Base-by-base conservation (phyloP, 2,329 filamentous ascomycete genomes). In the Beauveria varroae region DNA sequence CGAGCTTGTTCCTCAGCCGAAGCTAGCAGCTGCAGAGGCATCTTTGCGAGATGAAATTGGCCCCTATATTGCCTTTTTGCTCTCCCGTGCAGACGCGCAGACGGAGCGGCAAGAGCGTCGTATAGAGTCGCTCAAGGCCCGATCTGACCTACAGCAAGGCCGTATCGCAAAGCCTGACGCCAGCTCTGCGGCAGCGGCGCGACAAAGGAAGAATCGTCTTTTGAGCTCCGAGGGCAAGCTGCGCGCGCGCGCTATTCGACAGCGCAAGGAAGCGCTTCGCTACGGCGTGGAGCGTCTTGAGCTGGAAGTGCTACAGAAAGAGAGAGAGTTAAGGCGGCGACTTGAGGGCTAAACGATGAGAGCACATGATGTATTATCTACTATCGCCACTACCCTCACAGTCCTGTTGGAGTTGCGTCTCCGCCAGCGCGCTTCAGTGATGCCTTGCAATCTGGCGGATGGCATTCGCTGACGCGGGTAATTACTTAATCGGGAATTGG, bases 251-350 rank as follows among this genome's bases (percentile, higher is more conserved):
- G 87, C 89, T 65, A 74, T 95, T 61, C 79, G 85, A 62, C 90
- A 92, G 78, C 88, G 91, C 75, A 93, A 91, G 74, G 91, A 96
- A 74, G 85, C 91, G 55, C 76, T 96, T 67, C 87, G 90, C 71
- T 96, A 96, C 77, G 88, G 90, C 30, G 90, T 96, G 20, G 91
- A 95, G 71, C 82, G 92, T 63, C 74, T 97, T 65, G 90, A 95
- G 78, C 71, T 96, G 68, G 91, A 96, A 76, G 89, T 91, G n/a
- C 81, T 86, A 67, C 92, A 96, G 69, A 85, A 84, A 73, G 83
- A 86, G 75, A 76, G 82, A 64, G 83, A 86, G 73, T 67, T 86
- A 68, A 72, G 81, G 66, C 78, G 81, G 72, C 72, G 79, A 64
- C 65, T 85, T 50, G 79, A 81, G 10, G 68, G 66, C 14, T 74